Percentiles rank a stretch among this genome's conserved stretches.
These are phyloP conservation scores for Ploettnerulaceae sp. DNA, from an alignment of 2,329 filamentous ascomycete species.

Conservation along the genomic window DNA sequence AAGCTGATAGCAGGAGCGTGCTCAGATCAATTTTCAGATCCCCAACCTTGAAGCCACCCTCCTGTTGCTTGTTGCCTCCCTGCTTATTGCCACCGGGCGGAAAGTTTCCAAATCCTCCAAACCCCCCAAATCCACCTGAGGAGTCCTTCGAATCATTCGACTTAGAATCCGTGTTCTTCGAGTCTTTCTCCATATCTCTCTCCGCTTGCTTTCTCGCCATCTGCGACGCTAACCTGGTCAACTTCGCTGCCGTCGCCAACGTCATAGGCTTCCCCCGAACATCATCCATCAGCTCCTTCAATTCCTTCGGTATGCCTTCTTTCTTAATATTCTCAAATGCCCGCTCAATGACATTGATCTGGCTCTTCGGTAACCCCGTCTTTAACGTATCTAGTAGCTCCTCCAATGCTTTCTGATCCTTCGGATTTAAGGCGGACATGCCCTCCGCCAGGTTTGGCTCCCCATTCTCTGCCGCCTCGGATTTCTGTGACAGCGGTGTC, in stretches of 20 bases:
- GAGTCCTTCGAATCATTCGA: slow-evolving; percentile 21
- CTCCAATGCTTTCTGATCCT: slow-evolving; percentile 55
- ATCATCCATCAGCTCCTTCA: slow-evolving; percentile 37
- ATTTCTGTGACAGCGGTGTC: slow-evolving; percentile 35
- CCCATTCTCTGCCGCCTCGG: slow-evolving; percentile 28
- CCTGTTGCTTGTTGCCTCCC: slow-evolving; percentile 29
- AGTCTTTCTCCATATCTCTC: slow-evolving; percentile 26
- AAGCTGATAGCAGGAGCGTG: slow-evolving; percentile 42
- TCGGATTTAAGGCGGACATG: slow-evolving; percentile 41
- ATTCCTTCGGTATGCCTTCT: slow-evolving; percentile 62
- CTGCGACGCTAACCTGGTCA: slow-evolving; percentile 35
- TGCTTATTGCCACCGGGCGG: slow-evolving; percentile 35
- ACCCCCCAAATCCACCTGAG: slow-evolving; percentile 7
- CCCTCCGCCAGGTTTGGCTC: slow-evolving; percentile 26
- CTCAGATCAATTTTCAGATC: slow-evolving; percentile 31
- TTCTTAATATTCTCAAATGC: slow-evolving; percentile 59
- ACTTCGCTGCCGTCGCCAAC: slow-evolving; percentile 28
- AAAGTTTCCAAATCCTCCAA: slow-evolving; percentile 9
- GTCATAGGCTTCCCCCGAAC: slow-evolving; percentile 28
- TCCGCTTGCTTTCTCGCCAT: slow-evolving; percentile 31
- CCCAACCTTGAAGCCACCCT: slow-evolving; percentile 21
- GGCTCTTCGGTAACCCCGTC: slow-evolving; percentile 55
- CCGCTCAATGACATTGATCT: slow-evolving; percentile 54
- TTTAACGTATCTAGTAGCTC: slow-evolving; percentile 52
- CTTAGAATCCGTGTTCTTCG: slow-evolving; percentile 30